Base-by-base conservation (phyloP, 2,329 filamentous ascomycete genomes). In the Calonectria montana region DNA sequence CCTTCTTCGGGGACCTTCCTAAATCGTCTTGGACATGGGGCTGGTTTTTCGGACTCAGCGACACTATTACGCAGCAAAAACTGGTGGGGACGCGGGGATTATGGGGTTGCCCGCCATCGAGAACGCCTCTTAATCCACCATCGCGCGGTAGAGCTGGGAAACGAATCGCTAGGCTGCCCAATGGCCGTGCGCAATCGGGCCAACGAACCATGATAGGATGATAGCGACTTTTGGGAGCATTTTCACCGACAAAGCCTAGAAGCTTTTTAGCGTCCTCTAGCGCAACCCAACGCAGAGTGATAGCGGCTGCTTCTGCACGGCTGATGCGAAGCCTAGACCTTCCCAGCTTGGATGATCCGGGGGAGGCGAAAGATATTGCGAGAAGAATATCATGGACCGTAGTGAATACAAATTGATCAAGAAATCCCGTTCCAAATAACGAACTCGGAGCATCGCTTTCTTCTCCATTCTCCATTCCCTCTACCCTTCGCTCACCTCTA, bases 61-160 rank as follows among this genome's bases (percentile, higher is more conserved):
- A 59, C 53, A 59, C 53, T 59, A 59, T 59, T 59, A 59, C 53
- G 53, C 53, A 59, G 53, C 13, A 27, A 23, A 59, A 59, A 59
- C 53, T 59, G 31, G 53, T 39, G 53, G 53, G 53, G 53, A 59
- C 53, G 53, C 53, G 53, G 53, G 53, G 53, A 59, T 39, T 12
- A 59, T 37, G 53, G 35, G 53, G 53, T 39, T 59, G 53, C 23
- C 53, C 12, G 13, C 53, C 25, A 59, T 39, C 53, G 53, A 59
- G 31, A 59, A 59, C 35, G 53, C 53, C 53, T 39, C 37, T 13
- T 6, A 25, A 39, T 59, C 53, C 53, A 59, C 53, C n/a, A 16
- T 23, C 13, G 23, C 53, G 35, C 53, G 53, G 35, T 59, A 59
- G 53, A 59, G 31, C 31, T 37, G 10, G n/a, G 12, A 37, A 25